Evolutionary conservation across 2,329 filamentous ascomycete species (phyloP), one percentile per base, ranked within the genome.

Genomic region (Xylariales sp.): DNA sequence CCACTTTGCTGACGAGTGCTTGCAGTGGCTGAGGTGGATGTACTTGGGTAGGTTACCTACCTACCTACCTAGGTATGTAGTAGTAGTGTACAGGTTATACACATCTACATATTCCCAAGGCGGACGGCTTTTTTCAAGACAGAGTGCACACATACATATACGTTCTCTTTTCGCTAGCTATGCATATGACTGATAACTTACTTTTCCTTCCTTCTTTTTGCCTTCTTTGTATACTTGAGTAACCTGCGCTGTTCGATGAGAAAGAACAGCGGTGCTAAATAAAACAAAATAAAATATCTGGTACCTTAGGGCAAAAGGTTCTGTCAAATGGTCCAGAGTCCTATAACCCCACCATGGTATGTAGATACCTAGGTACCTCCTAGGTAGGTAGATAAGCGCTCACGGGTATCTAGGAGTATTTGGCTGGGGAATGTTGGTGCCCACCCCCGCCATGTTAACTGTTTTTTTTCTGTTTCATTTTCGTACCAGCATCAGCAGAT

Each of bases 361-460:
- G 36, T 39, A 39, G 36, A 2, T 39, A 12, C 32, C 32, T 41
- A 34, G 28, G 5, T 49, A 49, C 18, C 9, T 49, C 18, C 4
- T 49, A 49, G 46, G 9, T 49, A 49, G 46, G 18, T 49, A 28
- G 39, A 18, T 48, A 48, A 14, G 41, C 14, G n/a, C 41, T 43
- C 41, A 43, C 23, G 23, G 23, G 41, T 14, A 16, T 43, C 41
- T 43, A 43, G 23, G 23, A 23, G 23, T 23, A 23, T 54, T 54
- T 8, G 18, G 32, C 50, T 32, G 7, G 50, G 32, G n/a, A 16
- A 34, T 9, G 10, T 49, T 49, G 45, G 46, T 59, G 59, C 28
- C 62, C 62, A 65, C 62, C 62, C 62, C 62, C 62, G 56, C 62
- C 60, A 59, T 36, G 30, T 58, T 14, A 61, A 34, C 30, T 34